Base-by-base conservation (phyloP, 768 basidiomycete species). In the Boletales sp. region DNA sequence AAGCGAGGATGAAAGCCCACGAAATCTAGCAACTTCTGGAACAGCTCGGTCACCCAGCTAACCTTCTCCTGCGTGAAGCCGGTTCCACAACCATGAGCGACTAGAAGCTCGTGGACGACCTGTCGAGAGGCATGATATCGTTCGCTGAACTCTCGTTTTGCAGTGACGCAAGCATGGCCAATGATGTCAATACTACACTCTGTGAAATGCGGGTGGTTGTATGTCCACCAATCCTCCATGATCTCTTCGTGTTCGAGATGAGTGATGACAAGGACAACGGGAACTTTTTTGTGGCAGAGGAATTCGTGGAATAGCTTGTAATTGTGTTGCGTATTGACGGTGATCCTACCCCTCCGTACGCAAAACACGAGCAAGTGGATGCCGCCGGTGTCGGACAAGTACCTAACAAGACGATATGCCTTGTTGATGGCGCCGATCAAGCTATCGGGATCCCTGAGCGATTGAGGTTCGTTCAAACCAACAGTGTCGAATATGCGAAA, bases 311-410 rank as follows among this genome's bases (percentile, higher is more conserved):
- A 71, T 27, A 69, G 54, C 12, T 35, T 39, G 47, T 70, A 73
- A 44, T 69, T 69, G 6, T 59, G 60, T 42, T 57, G 54, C 54
- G 54, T 62, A 27, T 52, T 62, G 8, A 37, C 40, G 9, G 59
- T 71, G 50, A 68, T 62, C 55, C 69, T 60, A 24, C 66, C 63
- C 38, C 44, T 67, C 14, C 66, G 68, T 55, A 75, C 62, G 41
- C 69, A 68, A 48, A 69, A 76, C 12, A 76, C 55, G 19, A 77
- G 62, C 37, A 77, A 63, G 58, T 61, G 67, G 30, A 78, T 57
- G 8, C 76, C 76, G 7, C 62, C 69, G 6, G 60, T 57, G 5
- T 55, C 53, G 14, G 58, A 51, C 35, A 76, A 54, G 21, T 34
- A 55, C 40, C 55, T 54, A 42, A 78, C 53, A 12, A 78, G 65